phyloP scores from a whole-genome alignment of 176 grass and related monocot genomes.

The Echinochloa phyllopogon region DNA sequence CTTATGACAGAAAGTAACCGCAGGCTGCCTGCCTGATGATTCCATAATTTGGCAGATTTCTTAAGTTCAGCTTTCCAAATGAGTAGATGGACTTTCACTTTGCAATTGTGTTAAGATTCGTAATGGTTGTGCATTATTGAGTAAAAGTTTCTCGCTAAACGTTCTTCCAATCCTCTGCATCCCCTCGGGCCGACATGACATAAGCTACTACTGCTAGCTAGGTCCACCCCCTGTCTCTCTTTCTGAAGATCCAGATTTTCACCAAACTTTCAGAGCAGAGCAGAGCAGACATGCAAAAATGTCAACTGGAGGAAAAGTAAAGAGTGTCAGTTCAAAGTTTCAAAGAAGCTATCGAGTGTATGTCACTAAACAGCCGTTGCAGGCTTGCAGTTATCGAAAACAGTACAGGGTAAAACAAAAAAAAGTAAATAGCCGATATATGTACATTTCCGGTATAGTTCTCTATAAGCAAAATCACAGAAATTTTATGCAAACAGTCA shows the following conservation, averaged over 20 bases:
- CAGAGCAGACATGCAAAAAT: conserved; percentile 26
- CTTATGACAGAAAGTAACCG: conserved; percentile 3
- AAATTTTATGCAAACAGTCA: not conserved
- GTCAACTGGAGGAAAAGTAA: conserved; percentile 8
- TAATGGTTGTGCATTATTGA: not conserved
- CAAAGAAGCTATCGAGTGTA: not conserved
- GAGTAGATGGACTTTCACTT: not conserved
- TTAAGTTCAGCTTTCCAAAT: not conserved
- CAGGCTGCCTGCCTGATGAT: not conserved
- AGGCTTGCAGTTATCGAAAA: not conserved
- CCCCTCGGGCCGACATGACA: conserved; percentile 4
- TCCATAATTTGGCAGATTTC: not conserved
- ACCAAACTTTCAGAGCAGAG: conserved; percentile 45
- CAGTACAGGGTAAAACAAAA: not conserved
- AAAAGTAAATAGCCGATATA: not conserved
- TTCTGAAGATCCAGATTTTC: conserved; percentile 44
- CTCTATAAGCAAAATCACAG: not conserved
- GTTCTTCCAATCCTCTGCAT: not conserved
- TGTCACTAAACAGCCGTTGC: not conserved
- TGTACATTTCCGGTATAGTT: not conserved
- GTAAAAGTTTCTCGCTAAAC: not conserved
- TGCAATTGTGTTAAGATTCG: not conserved
- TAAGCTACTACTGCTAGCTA: not conserved
- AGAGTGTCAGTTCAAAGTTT: not conserved
- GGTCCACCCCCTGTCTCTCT: conserved; percentile 15